Evolutionary conservation across 1,284 basidiomycete genomes (phyloP).

Genomic region (Macrocybe sp.): DNA sequence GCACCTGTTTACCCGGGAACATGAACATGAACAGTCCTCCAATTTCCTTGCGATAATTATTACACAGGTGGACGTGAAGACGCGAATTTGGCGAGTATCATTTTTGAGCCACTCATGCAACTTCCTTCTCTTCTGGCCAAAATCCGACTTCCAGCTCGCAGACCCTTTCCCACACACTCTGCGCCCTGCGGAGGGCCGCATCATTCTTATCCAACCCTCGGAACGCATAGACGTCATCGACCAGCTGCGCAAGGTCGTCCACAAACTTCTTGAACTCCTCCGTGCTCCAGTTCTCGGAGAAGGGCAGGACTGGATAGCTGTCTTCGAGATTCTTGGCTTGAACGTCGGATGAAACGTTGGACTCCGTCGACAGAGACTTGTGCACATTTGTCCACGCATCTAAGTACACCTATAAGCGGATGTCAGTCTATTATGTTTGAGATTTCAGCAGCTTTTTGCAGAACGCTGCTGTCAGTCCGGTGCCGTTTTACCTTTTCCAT

Average conservation of each 20-base stretch:
- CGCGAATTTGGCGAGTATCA: too few relatives aligned
- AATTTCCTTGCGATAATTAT: too few relatives aligned
- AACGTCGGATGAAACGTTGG: conserved; percentile 18
- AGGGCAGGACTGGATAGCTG: conserved; percentile 34
- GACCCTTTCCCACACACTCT: conserved; percentile 52
- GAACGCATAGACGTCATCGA: conserved; percentile 43
- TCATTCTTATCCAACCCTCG: conserved; percentile 21
- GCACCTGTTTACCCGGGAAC: too few relatives aligned
- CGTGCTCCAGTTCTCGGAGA: conserved; percentile 66
- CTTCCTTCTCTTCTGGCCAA: conserved; percentile 43
- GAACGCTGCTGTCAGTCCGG: not conserved
- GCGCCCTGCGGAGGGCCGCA: conserved; percentile 37
- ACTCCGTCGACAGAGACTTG: conserved; percentile 13
- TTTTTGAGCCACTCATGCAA: too few relatives aligned
- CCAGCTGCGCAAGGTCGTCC: conserved; percentile 43
- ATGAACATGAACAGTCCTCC: too few relatives aligned
- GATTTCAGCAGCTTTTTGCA: not conserved
- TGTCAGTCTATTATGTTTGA: not conserved
- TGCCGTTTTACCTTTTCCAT: conserved; percentile 61
- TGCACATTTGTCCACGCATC: conserved; percentile 61
- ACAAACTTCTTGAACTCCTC: conserved; percentile 61
- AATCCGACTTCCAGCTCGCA: conserved; percentile 57
- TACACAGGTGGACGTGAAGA: too few relatives aligned
- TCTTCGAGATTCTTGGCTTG: not conserved
- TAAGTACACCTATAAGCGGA: conserved; percentile 42